These are phyloP conservation scores for Penicillium sp. DNA, from an alignment of 2,329 filamentous ascomycete genomes.

Conservation along the genomic window DNA sequence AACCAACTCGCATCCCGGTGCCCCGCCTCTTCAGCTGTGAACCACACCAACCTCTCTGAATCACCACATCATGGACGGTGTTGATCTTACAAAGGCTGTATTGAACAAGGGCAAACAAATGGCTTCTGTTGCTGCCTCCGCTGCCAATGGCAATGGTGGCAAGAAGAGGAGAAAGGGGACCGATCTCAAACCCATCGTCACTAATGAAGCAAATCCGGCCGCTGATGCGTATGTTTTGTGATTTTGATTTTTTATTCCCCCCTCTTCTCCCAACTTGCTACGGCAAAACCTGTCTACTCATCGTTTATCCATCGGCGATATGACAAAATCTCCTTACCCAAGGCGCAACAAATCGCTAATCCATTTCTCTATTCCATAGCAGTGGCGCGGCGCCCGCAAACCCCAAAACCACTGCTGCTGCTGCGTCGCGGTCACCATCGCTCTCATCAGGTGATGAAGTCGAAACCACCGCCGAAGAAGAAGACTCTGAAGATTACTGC, in stretches of 20 bases:
- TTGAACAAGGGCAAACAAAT: slow-evolving; percentile 67
- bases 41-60: slow-evolving; percentile 5
- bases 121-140: slow-evolving; percentile 48
- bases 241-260: slow-evolving; percentile 1
- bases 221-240: slow-evolving; percentile 42
- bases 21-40: slow-evolving; percentile 21
- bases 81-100: slow-evolving; percentile 63
- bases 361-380: slow-evolving; percentile 28
- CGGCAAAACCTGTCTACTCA: background rate
- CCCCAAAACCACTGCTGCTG: slow-evolving; percentile 43
- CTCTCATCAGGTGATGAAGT: slow-evolving; percentile 77
- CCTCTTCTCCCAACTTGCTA: background rate
- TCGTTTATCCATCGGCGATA: background rate
- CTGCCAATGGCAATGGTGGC: slow-evolving; percentile 56
- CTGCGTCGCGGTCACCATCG: slow-evolving; percentile 71
- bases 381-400: slow-evolving; percentile 19
- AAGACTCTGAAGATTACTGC: slow-evolving; percentile 99
- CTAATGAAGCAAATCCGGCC: slow-evolving; percentile 56
- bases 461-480: slow-evolving; percentile 94
- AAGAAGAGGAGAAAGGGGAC: slow-evolving; percentile 67
- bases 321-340: background rate
- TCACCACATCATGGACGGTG: slow-evolving; percentile 59
- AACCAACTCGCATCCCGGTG: slow-evolving; percentile 23
- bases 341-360: background rate
- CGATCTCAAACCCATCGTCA: slow-evolving; percentile 66